These are phyloP conservation scores for Kodamaea fungicola DNA, from an alignment of 1,139 yeast species.

Conservation along the genomic window DNA sequence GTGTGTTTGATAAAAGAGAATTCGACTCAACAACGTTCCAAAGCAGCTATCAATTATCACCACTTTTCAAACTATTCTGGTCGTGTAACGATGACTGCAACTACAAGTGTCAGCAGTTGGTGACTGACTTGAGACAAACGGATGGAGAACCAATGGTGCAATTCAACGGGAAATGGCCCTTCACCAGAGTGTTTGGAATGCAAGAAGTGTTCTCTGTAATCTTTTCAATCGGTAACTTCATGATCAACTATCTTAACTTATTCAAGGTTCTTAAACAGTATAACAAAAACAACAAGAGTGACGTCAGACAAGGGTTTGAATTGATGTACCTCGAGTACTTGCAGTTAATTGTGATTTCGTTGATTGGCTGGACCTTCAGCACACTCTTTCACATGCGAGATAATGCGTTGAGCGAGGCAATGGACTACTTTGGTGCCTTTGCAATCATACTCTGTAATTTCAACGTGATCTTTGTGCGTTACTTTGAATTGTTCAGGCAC, in stretches of 20 bases:
- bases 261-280: conserved; percentile 25
- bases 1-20: conserved; percentile 7
- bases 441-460: conserved; percentile 37
- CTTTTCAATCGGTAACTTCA: conserved; percentile 39
- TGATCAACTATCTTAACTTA: conserved; percentile 31
- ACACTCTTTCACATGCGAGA: conserved; percentile 41
- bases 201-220: conserved; percentile 38
- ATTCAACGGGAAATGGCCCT: conserved; percentile 49
- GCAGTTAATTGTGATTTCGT: conserved; percentile 24
- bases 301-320: conserved; percentile 11
- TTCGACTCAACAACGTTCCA: conserved; percentile 1
- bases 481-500: conserved; percentile 22
- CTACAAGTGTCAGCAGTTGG: conserved; percentile 40
- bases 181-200: conserved; percentile 33
- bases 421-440: conserved; percentile 46
- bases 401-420: conserved; percentile 34
- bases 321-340: conserved; percentile 34
- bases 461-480: conserved; percentile 33
- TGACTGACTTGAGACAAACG: conserved; percentile 24
- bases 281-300: conserved; percentile 15
- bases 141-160: conserved; percentile 31
- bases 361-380: conserved; percentile 41
- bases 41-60: conserved; percentile 8
- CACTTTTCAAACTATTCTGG: conserved; percentile 22
- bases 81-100: conserved; percentile 38